Base-by-base conservation (phyloP, 2,329 filamentous ascomycete species). In the Clonostachys rosea region DNA sequence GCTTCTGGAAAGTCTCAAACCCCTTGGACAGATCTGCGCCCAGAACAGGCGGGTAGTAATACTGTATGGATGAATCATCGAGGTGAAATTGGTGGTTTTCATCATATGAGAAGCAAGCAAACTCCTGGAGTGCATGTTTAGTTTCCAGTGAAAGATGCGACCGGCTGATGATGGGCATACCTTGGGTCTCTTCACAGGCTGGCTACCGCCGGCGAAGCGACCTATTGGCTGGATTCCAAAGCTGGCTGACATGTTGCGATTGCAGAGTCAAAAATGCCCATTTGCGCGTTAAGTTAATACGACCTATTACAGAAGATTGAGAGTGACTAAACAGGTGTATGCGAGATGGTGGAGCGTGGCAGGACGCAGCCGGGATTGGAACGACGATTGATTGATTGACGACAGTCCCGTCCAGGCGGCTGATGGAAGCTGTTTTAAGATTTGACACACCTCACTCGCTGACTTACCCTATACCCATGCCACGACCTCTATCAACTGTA, bases 101-200 rank as follows among this genome's bases (percentile, higher is more conserved):
- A 63, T 97, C 89, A 67, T 94, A 97, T 9, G 92, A 97, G 69
- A 97, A 99, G 67, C 79, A 90, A 5, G 92, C 81, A 54, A 99
- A 88, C 72, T 99, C 94, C 86, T 92, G 10, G 18, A 4, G 9
- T 39, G 36, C 17, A 18, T 18, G 4, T 39, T 18, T 39, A 18
- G 36, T n/a, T 39, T 30, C 24, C 24, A 14, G 8, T 39, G 12
- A 11, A 12, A 39, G 1, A 5, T 20, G 20, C 30, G 18, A 34
- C 24, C 34, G 36, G 36, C 10, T 17, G 44, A 20, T 42, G 34
- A 14, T 37, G 42, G 11, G 39, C 68, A 57, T 66, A 87, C 87
- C 71, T 80, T 89, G 17, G 89, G 89, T 54, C 89, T 76, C 60
- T 85, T 84, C 50, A 95, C 85, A 5, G 86, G 76, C 50, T 87